Evolutionary conservation across 495 filamentous ascomycete species (phyloP).

Genomic region (Penicillium fimorum): DNA sequence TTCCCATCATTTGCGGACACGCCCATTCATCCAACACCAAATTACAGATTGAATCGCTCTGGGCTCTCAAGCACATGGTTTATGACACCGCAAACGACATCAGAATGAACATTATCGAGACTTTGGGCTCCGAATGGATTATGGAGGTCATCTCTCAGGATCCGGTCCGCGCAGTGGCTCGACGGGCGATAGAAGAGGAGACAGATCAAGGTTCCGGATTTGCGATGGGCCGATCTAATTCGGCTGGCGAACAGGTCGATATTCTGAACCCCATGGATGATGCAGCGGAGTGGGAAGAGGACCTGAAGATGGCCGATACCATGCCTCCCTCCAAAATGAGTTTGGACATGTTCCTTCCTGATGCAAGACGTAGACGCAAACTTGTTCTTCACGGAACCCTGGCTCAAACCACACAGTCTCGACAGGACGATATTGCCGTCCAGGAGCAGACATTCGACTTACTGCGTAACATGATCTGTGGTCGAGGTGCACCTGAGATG

Average conservation of each 20-base stretch:
- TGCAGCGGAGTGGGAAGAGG: slow-evolving; percentile 60
- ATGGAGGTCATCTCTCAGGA: slow-evolving; percentile 65
- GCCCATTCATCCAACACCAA: slow-evolving; percentile 72
- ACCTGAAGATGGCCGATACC: slow-evolving; percentile 60
- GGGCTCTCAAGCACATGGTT: slow-evolving; percentile 90
- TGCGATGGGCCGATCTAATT: slow-evolving; percentile 63
- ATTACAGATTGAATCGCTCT: slow-evolving; percentile 76
- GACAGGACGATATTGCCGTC: slow-evolving; percentile 76
- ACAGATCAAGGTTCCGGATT: slow-evolving; percentile 35
- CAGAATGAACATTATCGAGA: slow-evolving; percentile 73
- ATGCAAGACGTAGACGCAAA: slow-evolving; percentile 43
- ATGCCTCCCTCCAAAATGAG: slow-evolving; percentile 44
- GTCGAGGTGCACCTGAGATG: slow-evolving; percentile 66
- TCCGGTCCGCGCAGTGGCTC: slow-evolving; percentile 31
- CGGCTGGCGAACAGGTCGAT: slow-evolving; percentile 63
- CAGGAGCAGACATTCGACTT: slow-evolving; percentile 89
- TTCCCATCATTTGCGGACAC: slow-evolving; percentile 78
- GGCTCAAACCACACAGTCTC: slow-evolving; percentile 51
- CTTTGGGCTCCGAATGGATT: slow-evolving; percentile 76
- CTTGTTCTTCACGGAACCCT: slow-evolving; percentile 50
- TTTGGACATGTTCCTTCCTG: slow-evolving; percentile 42
- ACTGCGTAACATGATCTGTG: slow-evolving; percentile 84
- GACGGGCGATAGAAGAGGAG: slow-evolving; percentile 40
- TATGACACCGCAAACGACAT: slow-evolving; percentile 61
- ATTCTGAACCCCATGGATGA: slow-evolving; percentile 60